Base-by-base conservation (phyloP, 768 basidiomycete species). In the Hygrophorus pudorinus region DNA sequence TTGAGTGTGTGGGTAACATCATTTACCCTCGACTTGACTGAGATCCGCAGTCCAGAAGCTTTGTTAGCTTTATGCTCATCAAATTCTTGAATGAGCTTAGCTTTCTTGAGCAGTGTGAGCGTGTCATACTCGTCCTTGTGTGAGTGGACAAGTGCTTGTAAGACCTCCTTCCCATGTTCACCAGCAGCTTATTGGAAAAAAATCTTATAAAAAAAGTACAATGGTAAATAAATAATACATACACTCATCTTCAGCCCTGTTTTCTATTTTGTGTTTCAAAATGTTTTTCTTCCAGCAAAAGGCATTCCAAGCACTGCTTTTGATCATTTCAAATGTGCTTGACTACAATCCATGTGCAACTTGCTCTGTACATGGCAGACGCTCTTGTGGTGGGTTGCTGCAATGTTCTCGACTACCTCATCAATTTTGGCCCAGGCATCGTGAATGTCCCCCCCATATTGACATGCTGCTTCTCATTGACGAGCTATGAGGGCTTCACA, bases 1-100 rank as follows among this genome's bases (percentile, higher is more conserved):
- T 12, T 8, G 5, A 52, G 14, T 34, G 51, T 52, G 9, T 44
- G 34, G 2, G 51, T 45, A 21, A 45, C 38, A 30, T 52, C 51
- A 30, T 50, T 49, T 24, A 50, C 7, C 42, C 36, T 38, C 27
- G 48, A 47, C 16, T 40, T 44, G 16, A 29, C 33, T 3, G 46
- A 47, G 16, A 47, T 29, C 8, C 33, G 51, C 16, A 38, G 39
- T 4, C 20, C 46, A 6, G 24, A 45, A 16, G 45, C 36, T 31
- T 47, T 44, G 8, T 39, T 45, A 9, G 49, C 46, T 40, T 52
- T 52, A 11, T 38, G n/a, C 27, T 38, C 11, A 24, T 47, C 43
- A 27, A 47, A 47, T 18, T 47, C 51, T 14, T 40, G 13, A 28
- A 52, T 6, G 29, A 52, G 46, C 3, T 13, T 27, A 5, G 14